Conservation (phyloP, 1,284 basidiomycete genomes). For the Cutaneotrichosporon sp. region DNA sequence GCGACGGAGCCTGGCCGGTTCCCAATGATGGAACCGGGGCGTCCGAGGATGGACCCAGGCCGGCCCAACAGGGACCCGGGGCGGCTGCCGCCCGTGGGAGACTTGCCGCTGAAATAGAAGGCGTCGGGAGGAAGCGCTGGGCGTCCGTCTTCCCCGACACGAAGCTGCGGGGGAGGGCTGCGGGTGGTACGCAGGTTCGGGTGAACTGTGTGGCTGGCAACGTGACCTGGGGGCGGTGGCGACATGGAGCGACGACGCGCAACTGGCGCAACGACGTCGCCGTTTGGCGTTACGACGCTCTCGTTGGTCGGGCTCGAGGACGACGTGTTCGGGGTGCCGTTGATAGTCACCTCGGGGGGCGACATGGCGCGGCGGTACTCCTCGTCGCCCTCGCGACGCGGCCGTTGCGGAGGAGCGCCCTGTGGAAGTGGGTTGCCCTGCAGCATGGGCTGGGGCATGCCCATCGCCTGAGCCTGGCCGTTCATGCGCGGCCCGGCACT, state of each 20-base stretch:
- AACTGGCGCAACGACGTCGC: constrained; percentile 23
- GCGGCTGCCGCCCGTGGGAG: constrained; percentile 56
- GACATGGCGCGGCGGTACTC: constrained; percentile 52
- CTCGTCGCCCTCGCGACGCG: constrained; percentile 68
- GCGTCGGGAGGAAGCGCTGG: constrained; percentile 59
- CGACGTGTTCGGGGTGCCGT: constrained; percentile 13
- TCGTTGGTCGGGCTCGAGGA: constrained; percentile 18
- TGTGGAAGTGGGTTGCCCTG: constrained; percentile 12
- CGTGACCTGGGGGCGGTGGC: constrained; percentile 4
- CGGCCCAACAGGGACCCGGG: constrained; percentile 19
- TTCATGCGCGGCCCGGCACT: constrained; percentile 62
- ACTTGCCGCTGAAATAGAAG: constrained; percentile 61
- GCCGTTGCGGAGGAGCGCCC: constrained; percentile 62
- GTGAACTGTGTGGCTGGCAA: constrained; percentile 26
- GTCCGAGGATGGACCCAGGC: constrained; percentile 19
- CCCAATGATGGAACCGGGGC: constrained; percentile 39
- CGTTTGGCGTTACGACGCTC: constrained; percentile 26
- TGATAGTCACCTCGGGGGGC: constrained; percentile 23
- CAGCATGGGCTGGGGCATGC: constrained; percentile 30
- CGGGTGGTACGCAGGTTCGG: constrained; percentile 33
- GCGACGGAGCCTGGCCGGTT: constrained; percentile 53
- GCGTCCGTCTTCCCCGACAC: constrained; percentile 35
- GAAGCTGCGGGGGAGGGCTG: constrained; percentile 42
- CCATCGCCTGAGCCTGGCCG: constrained; percentile 62
- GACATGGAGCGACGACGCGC: constrained; percentile 28